Conservation (phyloP, 257 asterid genomes). For the Verbascum thapsus region DNA sequence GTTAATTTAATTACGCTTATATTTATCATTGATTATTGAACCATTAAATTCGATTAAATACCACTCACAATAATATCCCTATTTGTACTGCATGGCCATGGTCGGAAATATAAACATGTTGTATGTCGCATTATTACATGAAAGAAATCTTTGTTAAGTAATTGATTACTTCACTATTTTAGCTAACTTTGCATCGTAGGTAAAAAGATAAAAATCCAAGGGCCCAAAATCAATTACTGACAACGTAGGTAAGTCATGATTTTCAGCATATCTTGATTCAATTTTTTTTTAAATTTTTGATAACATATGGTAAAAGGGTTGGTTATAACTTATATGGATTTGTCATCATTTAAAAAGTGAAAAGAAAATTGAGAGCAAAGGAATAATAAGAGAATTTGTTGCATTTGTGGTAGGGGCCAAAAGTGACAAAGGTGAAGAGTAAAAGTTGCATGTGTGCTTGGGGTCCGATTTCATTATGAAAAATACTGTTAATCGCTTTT, state of each 20-base stretch:
- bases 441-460: conserved; percentile 6
- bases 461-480: conserved; percentile 18
- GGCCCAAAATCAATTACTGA: conserved; percentile 10
- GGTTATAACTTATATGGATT: conserved; percentile 36
- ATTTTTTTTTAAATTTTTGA: conserved; percentile 20
- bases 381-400: conserved; percentile 22
- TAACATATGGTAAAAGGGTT: conserved; percentile 32
- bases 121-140: too few species aligned
- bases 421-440: conserved; percentile 3
- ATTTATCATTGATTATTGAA: too few species aligned
- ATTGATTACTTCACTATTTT: too few species aligned
- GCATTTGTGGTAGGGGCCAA: conserved; percentile 26
- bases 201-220: neutral
- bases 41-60: too few species aligned
- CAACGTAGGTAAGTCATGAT: neutral
- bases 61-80: too few species aligned
- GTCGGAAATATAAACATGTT: too few species aligned
- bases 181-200: too few species aligned
- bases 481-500: conserved; percentile 12
- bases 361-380: neutral
- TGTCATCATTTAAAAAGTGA: conserved; percentile 22
- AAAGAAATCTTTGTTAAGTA: too few species aligned
- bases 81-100: too few species aligned
- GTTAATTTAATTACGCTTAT: too few species aligned
- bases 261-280: neutral